phyloP scores from a whole-genome alignment of 495 filamentous ascomycete species.

The Hypomontagnella monticulosa region DNA sequence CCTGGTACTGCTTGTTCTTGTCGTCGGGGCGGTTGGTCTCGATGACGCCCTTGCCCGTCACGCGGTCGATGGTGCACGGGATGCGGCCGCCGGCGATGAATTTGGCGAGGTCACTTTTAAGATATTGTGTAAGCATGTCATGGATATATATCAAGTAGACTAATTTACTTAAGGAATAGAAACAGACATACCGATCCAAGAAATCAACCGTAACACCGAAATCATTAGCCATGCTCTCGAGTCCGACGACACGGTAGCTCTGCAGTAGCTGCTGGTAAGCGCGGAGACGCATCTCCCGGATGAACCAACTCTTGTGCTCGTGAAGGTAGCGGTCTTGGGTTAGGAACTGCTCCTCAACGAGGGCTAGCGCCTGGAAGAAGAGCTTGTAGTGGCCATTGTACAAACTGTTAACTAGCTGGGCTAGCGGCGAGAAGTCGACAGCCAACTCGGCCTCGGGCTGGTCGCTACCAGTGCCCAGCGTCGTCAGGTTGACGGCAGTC shows the following conservation, averaged over 20 bases:
- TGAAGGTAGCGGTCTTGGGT: slow-evolving; percentile 92
- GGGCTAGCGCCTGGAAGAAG: slow-evolving; percentile 91
- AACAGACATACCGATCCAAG: slow-evolving; percentile 78
- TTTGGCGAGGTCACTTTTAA: slow-evolving; percentile 85
- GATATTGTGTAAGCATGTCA: background rate
- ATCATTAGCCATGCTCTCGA: slow-evolving; percentile 93
- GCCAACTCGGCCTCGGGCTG: slow-evolving; percentile 79
- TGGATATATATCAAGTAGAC: background rate
- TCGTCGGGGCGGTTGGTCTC: slow-evolving; percentile 97
- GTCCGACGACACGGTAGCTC: slow-evolving; percentile 94
- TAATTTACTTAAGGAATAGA: too few relatives aligned
- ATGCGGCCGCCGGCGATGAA: slow-evolving; percentile 96
- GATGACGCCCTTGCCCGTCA: slow-evolving; percentile 86
- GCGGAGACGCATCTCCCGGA: slow-evolving; percentile 95
- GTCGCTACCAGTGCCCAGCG: slow-evolving; percentile 72
- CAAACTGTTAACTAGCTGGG: slow-evolving; percentile 85
- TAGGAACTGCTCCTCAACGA: slow-evolving; percentile 92
- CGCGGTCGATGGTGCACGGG: slow-evolving; percentile 95
- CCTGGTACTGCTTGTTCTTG: slow-evolving; percentile 98
- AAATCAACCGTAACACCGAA: slow-evolving; percentile 97
- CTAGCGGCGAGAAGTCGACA: slow-evolving; percentile 82
- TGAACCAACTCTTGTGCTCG: slow-evolving; percentile 95
- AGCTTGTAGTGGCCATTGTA: slow-evolving; percentile 92
- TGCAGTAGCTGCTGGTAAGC: slow-evolving; percentile 97
- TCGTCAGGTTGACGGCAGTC: slow-evolving; percentile 83